Evolutionary conservation across 2,329 filamentous ascomycete species (phyloP).

Genomic region (Calonectria pauciramosa): DNA sequence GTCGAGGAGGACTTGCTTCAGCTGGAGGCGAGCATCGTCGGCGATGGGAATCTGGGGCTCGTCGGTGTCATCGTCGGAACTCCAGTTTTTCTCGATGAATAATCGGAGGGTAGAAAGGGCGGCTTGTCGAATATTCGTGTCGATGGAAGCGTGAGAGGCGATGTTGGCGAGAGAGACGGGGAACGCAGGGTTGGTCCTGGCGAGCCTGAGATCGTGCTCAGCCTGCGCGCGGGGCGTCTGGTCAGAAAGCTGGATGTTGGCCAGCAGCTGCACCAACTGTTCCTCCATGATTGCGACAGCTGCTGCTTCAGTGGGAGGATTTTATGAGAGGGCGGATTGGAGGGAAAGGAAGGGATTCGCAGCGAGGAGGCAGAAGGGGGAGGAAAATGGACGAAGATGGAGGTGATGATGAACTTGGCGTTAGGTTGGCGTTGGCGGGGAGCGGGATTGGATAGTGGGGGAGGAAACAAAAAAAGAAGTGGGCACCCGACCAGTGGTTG

Average conservation of each 20-base stretch:
- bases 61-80: conserved; percentile 78
- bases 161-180: conserved; percentile 85
- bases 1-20: conserved; percentile 82
- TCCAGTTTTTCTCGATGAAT: conserved; percentile 90
- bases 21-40: conserved; percentile 79
- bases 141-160: conserved; percentile 80
- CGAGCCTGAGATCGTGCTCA: conserved; percentile 83
- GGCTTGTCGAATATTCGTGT: conserved; percentile 83
- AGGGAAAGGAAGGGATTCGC: background rate
- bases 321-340: background rate
- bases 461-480: conserved; percentile 39
- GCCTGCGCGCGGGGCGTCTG: conserved; percentile 86
- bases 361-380: conserved; percentile 13
- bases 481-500: conserved; percentile 26
- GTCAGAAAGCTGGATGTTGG: conserved; percentile 84
- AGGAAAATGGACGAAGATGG: conserved; percentile 10
- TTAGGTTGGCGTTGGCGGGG: conserved; percentile 37
- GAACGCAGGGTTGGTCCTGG: conserved; percentile 79
- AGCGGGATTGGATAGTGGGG: conserved; percentile 34
- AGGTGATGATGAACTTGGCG: conserved; percentile 25
- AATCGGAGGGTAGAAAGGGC: conserved; percentile 84
- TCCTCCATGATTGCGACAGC: conserved; percentile 79
- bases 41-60: conserved; percentile 73
- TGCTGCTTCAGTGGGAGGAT: conserved; percentile 22
- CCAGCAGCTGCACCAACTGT: conserved; percentile 88